Evolutionary conservation across 805 yeast genomes (phyloP), one percentile per base, ranked within the genome.

Genomic region (Wickerhamomyces ciferrii): DNA sequence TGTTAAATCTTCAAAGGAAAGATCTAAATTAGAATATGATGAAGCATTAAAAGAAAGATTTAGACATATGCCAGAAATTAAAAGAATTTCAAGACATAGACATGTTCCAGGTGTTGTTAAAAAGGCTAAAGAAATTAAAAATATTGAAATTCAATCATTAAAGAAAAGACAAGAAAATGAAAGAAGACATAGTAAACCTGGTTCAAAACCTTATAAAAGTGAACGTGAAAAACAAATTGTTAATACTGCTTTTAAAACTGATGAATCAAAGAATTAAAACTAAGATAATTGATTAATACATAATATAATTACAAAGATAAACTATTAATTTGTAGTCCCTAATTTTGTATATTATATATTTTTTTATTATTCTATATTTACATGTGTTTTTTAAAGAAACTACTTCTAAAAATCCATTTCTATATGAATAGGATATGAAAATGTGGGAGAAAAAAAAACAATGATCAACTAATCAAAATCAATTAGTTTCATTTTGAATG

Each of bases 21-120:
- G 94, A 63, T 69, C 83, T 56, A 87, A 88, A 66, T 70, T 90
- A 57, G 97, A 92, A 66, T 92, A 94, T 67, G 96, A 89, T 63
- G 87, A 80, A 45, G 92, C 95, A 43, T 77, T 94, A 66, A 91
- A 91, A 67, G 96, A 92, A 60, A 78, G 96, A 62, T 94, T 79
- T 75, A 87, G 87, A 70, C 83, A 84, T 70, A 91, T 94, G 98
- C 99, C 99, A 1, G 99, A 94, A 67, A 85, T 94, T 60, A 81
- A 80, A 60, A 78, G 97, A 58, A 94, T 94, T 51, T 71, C 89
- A 25, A 81, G 91, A 66, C 98, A 94, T 69, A 81, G 99, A 65
- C 97, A 94, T 63, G 74, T 92, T 45, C 99, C 99, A 20, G 70
- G 71, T 48, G 87, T 84, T 42, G 79, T 94, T 54, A 92, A 91